Conservation (phyloP, 768 basidiomycete genomes). For the Hortiboletus campestris region DNA sequence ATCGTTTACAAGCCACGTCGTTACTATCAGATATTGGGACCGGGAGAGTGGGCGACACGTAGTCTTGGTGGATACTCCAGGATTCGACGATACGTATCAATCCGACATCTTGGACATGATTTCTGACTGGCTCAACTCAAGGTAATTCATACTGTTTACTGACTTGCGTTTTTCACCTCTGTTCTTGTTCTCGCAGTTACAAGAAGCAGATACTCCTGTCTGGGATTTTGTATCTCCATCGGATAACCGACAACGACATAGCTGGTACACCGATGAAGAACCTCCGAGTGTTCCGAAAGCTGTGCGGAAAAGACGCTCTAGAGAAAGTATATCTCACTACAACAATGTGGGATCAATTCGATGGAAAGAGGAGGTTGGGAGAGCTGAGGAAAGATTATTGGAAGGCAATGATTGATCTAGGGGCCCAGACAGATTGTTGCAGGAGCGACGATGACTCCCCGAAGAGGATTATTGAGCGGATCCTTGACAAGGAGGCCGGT, state of each 20-base stretch:
- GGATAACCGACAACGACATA: slow-evolving; percentile 40
- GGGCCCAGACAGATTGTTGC: slow-evolving; percentile 9
- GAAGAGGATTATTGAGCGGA: slow-evolving; percentile 2
- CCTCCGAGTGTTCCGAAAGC: slow-evolving; percentile 30
- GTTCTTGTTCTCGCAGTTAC: slow-evolving; percentile 2
- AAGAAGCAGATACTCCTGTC: slow-evolving; percentile 19
- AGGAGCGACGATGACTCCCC: slow-evolving; percentile 8
- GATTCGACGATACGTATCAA: slow-evolving; percentile 21
- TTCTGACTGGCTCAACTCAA: slow-evolving; percentile 14
- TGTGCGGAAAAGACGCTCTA: slow-evolving; percentile 31
- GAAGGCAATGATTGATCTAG: slow-evolving; percentile 6
- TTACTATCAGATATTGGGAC: slow-evolving; percentile 3
- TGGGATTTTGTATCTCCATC: slow-evolving; percentile 40
- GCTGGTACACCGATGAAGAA: slow-evolving; percentile 33
- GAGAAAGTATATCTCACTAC: slow-evolving; percentile 35
- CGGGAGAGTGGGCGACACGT: background rate
- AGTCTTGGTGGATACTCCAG: slow-evolving; percentile 26
- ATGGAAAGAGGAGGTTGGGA: slow-evolving; percentile 13
- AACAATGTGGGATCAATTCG: slow-evolving; percentile 44
- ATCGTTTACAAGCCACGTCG: slow-evolving; percentile 12
- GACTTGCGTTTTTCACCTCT: background rate
- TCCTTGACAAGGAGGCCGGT: background rate
- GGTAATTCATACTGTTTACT: background rate
- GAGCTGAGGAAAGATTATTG: slow-evolving; percentile 11
- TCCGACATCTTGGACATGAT: slow-evolving; percentile 11